Evolutionary conservation across 75 land plant genomes (phyloP).

Genomic region (Selaginella moellendorffii): DNA sequence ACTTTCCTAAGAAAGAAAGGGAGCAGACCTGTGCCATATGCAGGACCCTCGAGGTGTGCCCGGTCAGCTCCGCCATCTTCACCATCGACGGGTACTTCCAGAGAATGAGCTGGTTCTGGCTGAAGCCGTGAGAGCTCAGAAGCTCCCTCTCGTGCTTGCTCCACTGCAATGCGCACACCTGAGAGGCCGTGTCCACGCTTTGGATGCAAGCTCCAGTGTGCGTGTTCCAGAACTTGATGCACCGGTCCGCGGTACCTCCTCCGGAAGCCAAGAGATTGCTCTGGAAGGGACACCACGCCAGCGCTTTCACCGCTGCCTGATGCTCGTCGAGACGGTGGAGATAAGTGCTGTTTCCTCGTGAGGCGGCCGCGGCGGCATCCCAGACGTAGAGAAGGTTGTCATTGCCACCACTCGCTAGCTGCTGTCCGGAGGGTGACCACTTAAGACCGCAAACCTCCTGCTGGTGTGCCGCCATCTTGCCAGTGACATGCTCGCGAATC

Average conservation of each 20-base stretch:
- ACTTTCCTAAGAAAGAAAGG: not conserved
- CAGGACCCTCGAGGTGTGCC: conserved; percentile 58
- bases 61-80: too few relatives aligned
- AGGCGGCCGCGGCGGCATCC: too few relatives aligned
- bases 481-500: conserved; percentile 32
- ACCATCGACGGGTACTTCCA: conserved; percentile 95
- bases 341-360: conserved; percentile 28
- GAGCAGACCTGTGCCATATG: conserved; percentile 22
- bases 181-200: conserved; percentile 79
- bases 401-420: too few relatives aligned
- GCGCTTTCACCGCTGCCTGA: conserved; percentile 61
- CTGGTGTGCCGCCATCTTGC: conserved; percentile 27
- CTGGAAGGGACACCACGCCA: conserved; percentile 93
- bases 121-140: conserved; percentile 71
- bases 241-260: conserved; percentile 60
- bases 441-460: too few relatives aligned
- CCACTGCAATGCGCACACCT: conserved; percentile 60
- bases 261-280: conserved; percentile 70
- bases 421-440: too few relatives aligned
- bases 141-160: too few relatives aligned
- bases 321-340: too few relatives aligned
- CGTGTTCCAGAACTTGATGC: conserved; percentile 88
- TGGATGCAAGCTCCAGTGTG: too few relatives aligned
- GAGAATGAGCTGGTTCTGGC: conserved; percentile 60
- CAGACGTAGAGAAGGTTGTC: too few relatives aligned